phyloP scores from a whole-genome alignment of 495 filamentous ascomycete species.

The Umbilicaria muhlenbergii region DNA sequence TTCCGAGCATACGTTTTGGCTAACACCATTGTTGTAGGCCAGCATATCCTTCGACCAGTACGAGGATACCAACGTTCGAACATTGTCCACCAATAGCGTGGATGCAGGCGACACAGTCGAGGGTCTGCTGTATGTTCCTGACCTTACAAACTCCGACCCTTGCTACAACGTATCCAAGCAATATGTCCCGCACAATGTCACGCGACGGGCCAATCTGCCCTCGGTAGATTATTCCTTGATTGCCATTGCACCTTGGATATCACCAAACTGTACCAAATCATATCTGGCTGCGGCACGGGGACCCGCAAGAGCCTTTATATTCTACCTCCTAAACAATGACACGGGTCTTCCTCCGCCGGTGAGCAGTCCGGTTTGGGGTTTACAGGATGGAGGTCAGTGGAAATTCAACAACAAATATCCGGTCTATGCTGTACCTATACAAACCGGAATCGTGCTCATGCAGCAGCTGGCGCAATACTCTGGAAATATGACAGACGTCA shows the following conservation, averaged over 20 bases:
- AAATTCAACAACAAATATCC: conserved; percentile 49
- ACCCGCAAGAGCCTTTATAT: conserved; percentile 50
- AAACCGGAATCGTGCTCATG: conserved; percentile 51
- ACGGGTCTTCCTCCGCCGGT: conserved; percentile 42
- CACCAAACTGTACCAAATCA: conserved; percentile 44
- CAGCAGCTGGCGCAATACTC: conserved; percentile 57
- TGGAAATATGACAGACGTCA: conserved; percentile 45
- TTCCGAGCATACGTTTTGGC: too few species aligned
- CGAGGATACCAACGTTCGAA: conserved; percentile 46
- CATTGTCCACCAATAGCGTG: conserved; percentile 47
- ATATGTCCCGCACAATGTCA: conserved; percentile 60
- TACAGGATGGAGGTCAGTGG: conserved; percentile 51
- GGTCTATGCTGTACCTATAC: conserved; percentile 67
- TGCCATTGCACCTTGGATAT: conserved; percentile 83
- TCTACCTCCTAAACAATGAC: conserved; percentile 50
- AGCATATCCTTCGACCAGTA: conserved; percentile 49
- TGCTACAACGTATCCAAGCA: conserved; percentile 42
- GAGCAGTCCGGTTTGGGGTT: conserved; percentile 44
- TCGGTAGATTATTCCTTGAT: conserved; percentile 38
- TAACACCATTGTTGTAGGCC: conserved; percentile 23
- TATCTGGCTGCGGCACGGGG: conserved; percentile 52
- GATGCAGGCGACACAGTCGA: conserved; percentile 38
- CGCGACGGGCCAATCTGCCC: conserved; percentile 51
- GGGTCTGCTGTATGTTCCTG: conserved; percentile 74
- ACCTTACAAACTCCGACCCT: conserved; percentile 33